phyloP scores from a whole-genome alignment of 495 filamentous ascomycete species.

The Astrocystis sublimbata region DNA sequence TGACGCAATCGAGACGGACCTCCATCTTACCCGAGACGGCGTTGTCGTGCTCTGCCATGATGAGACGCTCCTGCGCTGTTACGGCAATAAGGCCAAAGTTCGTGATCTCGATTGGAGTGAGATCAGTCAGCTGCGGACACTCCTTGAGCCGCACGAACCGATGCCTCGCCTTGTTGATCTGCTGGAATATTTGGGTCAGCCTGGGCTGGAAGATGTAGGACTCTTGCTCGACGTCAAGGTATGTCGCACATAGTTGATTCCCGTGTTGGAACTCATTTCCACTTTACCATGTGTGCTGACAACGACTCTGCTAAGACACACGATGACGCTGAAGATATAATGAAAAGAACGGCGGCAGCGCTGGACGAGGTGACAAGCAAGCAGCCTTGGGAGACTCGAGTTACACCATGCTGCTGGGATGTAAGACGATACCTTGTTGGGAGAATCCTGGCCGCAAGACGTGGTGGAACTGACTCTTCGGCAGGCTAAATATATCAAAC shows the following conservation, averaged over 20 bases:
- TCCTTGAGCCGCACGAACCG: constrained; percentile 63
- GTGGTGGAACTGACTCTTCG: neutral
- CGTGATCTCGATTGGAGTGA: constrained; percentile 74
- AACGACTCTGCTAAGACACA: constrained; percentile 43
- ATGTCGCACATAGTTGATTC: neutral
- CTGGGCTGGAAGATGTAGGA: constrained; percentile 67
- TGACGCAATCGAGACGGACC: constrained; percentile 83
- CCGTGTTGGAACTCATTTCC: neutral
- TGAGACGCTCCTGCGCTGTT: constrained; percentile 73
- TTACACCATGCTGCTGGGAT: constrained; percentile 80
- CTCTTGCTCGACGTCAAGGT: constrained; percentile 88
- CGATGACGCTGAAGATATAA: constrained; percentile 69
- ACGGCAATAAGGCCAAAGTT: constrained; percentile 67
- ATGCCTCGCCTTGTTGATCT: constrained; percentile 80
- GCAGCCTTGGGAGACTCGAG: constrained; percentile 66
- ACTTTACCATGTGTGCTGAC: neutral
- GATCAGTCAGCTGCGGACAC: constrained; percentile 65
- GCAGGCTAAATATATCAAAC: constrained; percentile 62
- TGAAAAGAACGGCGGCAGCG: constrained; percentile 63
- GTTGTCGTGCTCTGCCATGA: constrained; percentile 82
- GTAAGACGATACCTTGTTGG: constrained; percentile 42
- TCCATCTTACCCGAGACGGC: constrained; percentile 79
- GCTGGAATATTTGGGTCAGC: constrained; percentile 65
- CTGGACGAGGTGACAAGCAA: constrained; percentile 53
- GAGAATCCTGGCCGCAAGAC: neutral